phyloP scores from a whole-genome alignment of 2,329 filamentous ascomycete genomes.

The Graphilbum fragrans region DNA sequence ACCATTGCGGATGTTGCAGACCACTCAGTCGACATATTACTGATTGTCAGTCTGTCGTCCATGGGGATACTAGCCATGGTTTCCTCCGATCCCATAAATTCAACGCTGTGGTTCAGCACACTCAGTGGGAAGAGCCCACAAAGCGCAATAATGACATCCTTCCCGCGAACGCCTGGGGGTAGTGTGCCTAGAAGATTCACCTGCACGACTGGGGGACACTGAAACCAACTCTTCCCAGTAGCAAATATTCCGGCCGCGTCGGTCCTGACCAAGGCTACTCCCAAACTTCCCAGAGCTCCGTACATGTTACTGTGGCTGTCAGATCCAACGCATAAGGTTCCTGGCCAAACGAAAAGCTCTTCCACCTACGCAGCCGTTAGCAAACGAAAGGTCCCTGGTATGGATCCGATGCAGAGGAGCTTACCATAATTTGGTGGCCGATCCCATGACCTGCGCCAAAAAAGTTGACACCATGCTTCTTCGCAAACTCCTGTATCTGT shows the following conservation, averaged over 20 bases:
- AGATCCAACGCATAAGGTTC: constrained; percentile 68
- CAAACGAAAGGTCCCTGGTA: too few relatives aligned
- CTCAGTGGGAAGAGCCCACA: constrained; percentile 80
- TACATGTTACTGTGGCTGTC: constrained; percentile 63
- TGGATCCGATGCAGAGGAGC: too few relatives aligned
- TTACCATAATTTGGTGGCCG: constrained; percentile 86
- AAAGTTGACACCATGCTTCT: constrained; percentile 63
- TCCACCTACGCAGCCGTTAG: too few relatives aligned
- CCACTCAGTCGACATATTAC: too few relatives aligned
- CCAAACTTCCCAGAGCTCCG: constrained; percentile 64
- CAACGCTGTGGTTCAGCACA: constrained; percentile 70
- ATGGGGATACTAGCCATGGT: constrained; percentile 62
- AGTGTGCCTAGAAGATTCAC: constrained; percentile 58
- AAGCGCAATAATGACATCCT: constrained; percentile 86
- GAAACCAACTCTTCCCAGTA: constrained; percentile 76
- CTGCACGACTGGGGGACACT: constrained; percentile 44
- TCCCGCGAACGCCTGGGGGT: constrained; percentile 73
- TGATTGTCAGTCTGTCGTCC: too few relatives aligned
- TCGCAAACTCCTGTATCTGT: constrained; percentile 72
- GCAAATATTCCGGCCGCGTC: constrained; percentile 82
- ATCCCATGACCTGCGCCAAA: constrained; percentile 35
- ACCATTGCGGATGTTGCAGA: too few relatives aligned
- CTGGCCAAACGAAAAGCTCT: constrained; percentile 67
- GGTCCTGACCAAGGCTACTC: constrained; percentile 73
- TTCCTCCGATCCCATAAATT: constrained; percentile 70